A percentile compares a stretch with the other conserved stretches of the same genome.
phyloP scores from a whole-genome alignment of 2,329 filamentous ascomycete species.

The Aspergillus quadrilineatus region DNA sequence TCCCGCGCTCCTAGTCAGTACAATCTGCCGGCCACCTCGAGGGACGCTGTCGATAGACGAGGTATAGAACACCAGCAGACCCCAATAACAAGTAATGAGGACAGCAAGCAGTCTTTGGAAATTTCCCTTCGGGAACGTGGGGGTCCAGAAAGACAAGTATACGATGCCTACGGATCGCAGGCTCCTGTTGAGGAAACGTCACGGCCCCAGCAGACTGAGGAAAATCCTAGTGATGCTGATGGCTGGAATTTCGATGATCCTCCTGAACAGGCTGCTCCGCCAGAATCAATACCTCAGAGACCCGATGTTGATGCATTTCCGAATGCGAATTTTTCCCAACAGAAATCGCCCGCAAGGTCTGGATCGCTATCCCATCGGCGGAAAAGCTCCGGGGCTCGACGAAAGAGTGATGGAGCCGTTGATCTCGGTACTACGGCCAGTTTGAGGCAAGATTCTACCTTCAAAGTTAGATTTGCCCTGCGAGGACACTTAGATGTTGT shows the following conservation, averaged over 20 bases:
- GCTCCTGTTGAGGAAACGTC: slow-evolving; percentile 47
- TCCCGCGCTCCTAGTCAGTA: slow-evolving; percentile 44
- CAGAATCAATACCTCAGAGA: slow-evolving; percentile 55
- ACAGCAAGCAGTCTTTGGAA: slow-evolving; percentile 48
- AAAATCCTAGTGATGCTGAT: slow-evolving; percentile 62
- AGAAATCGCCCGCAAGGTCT: slow-evolving; percentile 73
- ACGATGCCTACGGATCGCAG: slow-evolving; percentile 58
- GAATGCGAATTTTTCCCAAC: slow-evolving; percentile 69
- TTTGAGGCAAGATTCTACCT: slow-evolving; percentile 69
- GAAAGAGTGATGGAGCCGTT: slow-evolving; percentile 60
- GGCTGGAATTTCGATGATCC: slow-evolving; percentile 93
- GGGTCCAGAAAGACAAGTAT: slow-evolving; percentile 59
- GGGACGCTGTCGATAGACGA: slow-evolving; percentile 44
- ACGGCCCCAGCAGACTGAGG: slow-evolving; percentile 44
- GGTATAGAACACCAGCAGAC: slow-evolving; percentile 44
- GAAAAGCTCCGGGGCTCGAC: slow-evolving; percentile 74
- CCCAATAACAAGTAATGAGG: slow-evolving; percentile 56
- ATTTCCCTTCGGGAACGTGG: slow-evolving; percentile 54
- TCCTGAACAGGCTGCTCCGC: slow-evolving; percentile 51
- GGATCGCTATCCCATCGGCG: slow-evolving; percentile 69
- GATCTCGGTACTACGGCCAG: slow-evolving; percentile 54
- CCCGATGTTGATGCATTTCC: slow-evolving; percentile 89
- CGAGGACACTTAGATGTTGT: slow-evolving; percentile 92
- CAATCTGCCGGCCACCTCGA: slow-evolving; percentile 39
- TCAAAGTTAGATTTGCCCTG: slow-evolving; percentile 90